Base-by-base conservation (phyloP, 192 early-diverging fungal species). In the Backusella liffmaniae region DNA sequence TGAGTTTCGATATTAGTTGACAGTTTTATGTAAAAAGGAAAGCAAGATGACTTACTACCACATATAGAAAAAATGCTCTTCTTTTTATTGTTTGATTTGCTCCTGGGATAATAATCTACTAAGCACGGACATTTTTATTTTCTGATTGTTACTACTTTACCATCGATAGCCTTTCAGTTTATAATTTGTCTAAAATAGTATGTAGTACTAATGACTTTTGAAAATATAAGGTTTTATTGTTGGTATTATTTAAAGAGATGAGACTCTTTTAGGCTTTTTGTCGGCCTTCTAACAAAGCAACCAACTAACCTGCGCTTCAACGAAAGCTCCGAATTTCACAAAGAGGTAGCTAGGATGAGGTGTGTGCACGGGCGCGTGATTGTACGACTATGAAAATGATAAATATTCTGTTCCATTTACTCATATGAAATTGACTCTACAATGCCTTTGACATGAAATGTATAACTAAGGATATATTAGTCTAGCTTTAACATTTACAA, bases 321-420 rank as follows among this genome's bases (percentile, higher is more conserved):
- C 21, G 53, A 21, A 56, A 56, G 53, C 53, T 56, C 53, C 53
- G 53, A 56, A 56, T 56, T 56, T 56, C 53, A 56, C 53, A 56
- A 56, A 56, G 53, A 56, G 53, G 53, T 56, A 56, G 53, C 21
- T 21, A 56, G 0, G 53, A 26, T 56, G 53, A 26, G 53, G 53
- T 56, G 53, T 56, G 53, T 56, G 53, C 53, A 56, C 26, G 21
- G 18, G 53, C 53, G 21, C 21, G 53, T 56, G 53, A 56, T 56
- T 56, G 53, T 56, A 9, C 53, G n/a, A 56, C 53, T 56, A 56
- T 8, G 10, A 56, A 56, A 56, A n/a, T 26, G 8, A 21, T 56
- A 21, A 56, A 3, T 21, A 56, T 8, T 56, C 7, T 56, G 21
- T 56, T 3, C 7, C 21, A 23, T 21, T 56, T 56, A 21, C 21